Conservation (phyloP, 345 rosid species). For the Stellera chamaejasme region DNA sequence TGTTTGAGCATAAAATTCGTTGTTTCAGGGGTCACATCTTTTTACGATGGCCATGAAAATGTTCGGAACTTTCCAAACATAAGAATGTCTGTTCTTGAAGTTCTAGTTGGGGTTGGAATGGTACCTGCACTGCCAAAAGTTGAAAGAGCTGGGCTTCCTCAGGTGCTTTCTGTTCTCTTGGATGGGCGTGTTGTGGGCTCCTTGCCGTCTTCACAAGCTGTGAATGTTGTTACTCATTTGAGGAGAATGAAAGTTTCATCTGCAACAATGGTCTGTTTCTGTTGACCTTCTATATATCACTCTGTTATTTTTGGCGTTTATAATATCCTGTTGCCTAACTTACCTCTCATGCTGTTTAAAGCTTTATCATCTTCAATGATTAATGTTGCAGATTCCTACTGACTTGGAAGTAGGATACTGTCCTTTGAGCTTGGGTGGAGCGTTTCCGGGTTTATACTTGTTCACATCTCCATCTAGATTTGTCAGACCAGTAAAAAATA, state of each 20-base stretch:
- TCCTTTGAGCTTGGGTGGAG: slow-evolving; percentile 85
- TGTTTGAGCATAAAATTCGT: neutral
- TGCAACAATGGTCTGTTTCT: slow-evolving; percentile 54
- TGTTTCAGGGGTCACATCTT: slow-evolving; percentile 73
- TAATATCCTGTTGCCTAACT: neutral
- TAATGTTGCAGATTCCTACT: slow-evolving; percentile 61
- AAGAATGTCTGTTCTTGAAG: slow-evolving; percentile 50
- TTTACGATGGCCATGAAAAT: slow-evolving; percentile 63
- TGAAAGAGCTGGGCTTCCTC: slow-evolving; percentile 77
- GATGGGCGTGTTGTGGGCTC: slow-evolving; percentile 91
- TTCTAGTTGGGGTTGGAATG: slow-evolving; percentile 81
- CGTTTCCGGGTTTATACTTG: slow-evolving; percentile 85
- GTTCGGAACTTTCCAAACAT: slow-evolving; percentile 64
- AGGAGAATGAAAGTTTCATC: slow-evolving; percentile 78
- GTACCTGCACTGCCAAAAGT: slow-evolving; percentile 71
- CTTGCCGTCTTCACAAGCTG: slow-evolving; percentile 43
- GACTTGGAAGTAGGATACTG: slow-evolving; percentile 95
- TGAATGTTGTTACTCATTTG: slow-evolving; percentile 60
- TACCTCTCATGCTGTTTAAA: neutral
- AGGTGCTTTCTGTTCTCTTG: slow-evolving; percentile 66
- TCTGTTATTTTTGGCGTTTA: neutral
- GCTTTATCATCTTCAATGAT: neutral
- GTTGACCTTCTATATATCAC: slow-evolving; percentile 1
- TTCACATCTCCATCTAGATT: slow-evolving; percentile 88
- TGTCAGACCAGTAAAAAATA: slow-evolving; percentile 76